Base-by-base conservation (phyloP, 805 yeast species). In the Spathaspora girioi region DNA sequence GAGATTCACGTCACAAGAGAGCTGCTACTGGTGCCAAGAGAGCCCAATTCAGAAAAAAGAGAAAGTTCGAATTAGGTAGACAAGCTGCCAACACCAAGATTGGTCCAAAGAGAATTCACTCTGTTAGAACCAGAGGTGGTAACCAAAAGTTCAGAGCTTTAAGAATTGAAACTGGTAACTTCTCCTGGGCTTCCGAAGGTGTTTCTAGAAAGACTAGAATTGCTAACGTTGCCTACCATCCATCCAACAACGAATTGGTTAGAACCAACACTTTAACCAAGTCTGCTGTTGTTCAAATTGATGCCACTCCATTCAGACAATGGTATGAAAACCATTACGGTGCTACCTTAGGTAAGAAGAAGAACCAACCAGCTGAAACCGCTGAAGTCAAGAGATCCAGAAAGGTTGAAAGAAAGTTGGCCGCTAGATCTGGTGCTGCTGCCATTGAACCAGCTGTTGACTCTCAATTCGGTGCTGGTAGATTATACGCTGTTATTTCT, bases 1-100 rank as follows among this genome's bases (percentile, higher is more conserved):
- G 99, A 86, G 98, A 94, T 86, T 93, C 99, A 80, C 97, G 97
- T 83, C 99, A 94, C 92, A 93, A 93, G 89, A 96, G 99, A 82
- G 81, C 97, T 71, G 96, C 96, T 80, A 92, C 99, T 75, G 99
- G 99, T 88, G 99, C 99, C 78, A 92, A 91, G 82, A 91, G 97
- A 82, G 98, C 98, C 80, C 96, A 91, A 81, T 89, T 86, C 96
- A 93, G 98, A 90, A 93, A 93, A 93, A 93, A 93, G 97, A 86
- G 99, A 86, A 94, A 93, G 96, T 93, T 94, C 76, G 99, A 93
- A 83, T 86, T 89, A 78, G 99, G 99, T 70, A 94, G 99, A 83
- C 99, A 94, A 84, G 86, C 97, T 70, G 96, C 99, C 75, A 91
- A 88, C 92, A 93, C 99, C 82, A 92, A 90, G 85, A 92, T 94